Percentiles rank a stretch among this genome's conserved stretches.
Conservation (phyloP, 441 rosid genomes). For the Gossypium gossypioides region DNA sequence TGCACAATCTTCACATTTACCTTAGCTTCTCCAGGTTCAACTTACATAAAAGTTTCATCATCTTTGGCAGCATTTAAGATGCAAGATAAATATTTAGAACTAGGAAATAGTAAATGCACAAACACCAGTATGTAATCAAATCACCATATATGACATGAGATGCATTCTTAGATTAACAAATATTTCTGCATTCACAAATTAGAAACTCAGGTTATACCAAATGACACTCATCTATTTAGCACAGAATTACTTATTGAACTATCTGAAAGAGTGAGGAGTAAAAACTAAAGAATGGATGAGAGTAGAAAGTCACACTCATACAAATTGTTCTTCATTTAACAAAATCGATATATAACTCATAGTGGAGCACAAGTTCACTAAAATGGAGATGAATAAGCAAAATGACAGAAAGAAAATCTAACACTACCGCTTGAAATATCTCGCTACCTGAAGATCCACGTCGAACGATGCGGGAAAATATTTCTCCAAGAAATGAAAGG, state of each 20-base stretch:
- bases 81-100: not conserved
- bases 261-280: not conserved
- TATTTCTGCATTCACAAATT: not conserved
- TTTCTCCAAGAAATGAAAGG: conserved; percentile 57
- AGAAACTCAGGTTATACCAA: not conserved
- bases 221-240: not conserved
- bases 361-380: not conserved
- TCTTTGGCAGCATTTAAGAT: not conserved
- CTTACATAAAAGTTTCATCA: not conserved
- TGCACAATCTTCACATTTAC: not conserved
- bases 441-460: conserved; percentile 86
- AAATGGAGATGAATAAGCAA: not conserved
- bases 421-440: conserved; percentile 8
- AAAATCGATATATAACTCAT: not conserved
- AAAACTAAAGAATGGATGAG: not conserved
- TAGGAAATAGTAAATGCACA: not conserved
- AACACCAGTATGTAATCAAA: not conserved
- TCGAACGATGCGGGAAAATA: conserved; percentile 72
- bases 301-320: not conserved
- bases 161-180: not conserved
- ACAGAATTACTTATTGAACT: not conserved
- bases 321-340: not conserved
- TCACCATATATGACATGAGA: not conserved
- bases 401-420: conserved; percentile 8
- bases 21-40: not conserved